These are phyloP conservation scores for Cinnamomum micranthum DNA, from an alignment of 164 flowering plant genomes.

Conservation along the genomic window DNA sequence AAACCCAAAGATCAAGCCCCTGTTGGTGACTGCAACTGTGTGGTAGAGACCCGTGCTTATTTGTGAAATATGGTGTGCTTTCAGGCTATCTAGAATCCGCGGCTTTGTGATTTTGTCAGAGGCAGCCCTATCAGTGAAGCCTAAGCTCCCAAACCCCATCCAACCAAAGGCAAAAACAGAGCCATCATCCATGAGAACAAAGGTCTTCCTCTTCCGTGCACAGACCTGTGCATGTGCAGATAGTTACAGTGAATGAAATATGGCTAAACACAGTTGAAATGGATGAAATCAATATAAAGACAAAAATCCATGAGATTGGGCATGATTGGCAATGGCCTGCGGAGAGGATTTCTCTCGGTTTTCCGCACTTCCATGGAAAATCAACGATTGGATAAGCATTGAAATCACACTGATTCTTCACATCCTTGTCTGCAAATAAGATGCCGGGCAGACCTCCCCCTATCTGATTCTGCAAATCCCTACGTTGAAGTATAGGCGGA, in stretches of 20 bases:
- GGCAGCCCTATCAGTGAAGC: constrained; percentile 65
- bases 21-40: constrained; percentile 62
- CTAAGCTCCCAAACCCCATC: constrained; percentile 95
- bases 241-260: too few relatives aligned
- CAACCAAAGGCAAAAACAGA: constrained; percentile 84
- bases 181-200: constrained; percentile 70
- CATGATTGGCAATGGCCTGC: too few relatives aligned
- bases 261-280: too few relatives aligned
- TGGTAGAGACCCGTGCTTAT: constrained; percentile 90
- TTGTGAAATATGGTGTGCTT: constrained; percentile 66
- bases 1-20: constrained; percentile 73
- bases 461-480: too few relatives aligned
- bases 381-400: too few relatives aligned
- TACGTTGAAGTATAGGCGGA: too few relatives aligned
- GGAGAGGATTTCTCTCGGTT: background rate
- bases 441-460: too few relatives aligned
- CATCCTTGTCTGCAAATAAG: too few relatives aligned
- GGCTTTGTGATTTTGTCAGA: constrained; percentile 75
- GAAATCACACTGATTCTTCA: too few relatives aligned
- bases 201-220: constrained; percentile 92
- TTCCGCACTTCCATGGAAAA: too few relatives aligned
- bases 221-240: constrained; percentile 51
- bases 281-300: too few relatives aligned
- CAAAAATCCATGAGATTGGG: too few relatives aligned
- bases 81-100: constrained; percentile 60